Evolutionary conservation across 2,329 filamentous ascomycete species (phyloP), one percentile per base, ranked within the genome.

Genomic region (Truncatella angustata): DNA sequence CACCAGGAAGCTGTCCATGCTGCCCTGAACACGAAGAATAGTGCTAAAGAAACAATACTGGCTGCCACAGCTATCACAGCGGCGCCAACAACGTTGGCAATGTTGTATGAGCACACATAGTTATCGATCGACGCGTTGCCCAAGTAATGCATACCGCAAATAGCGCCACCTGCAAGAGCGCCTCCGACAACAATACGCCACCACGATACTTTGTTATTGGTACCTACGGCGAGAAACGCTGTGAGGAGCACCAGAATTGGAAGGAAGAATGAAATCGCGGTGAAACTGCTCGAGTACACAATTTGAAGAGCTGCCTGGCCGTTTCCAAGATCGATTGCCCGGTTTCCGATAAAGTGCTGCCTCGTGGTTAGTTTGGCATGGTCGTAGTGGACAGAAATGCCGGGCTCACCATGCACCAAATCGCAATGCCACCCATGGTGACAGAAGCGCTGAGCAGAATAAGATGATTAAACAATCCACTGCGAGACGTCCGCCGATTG

Each of bases 131-230:
- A 90, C 28, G 87, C 81, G 64, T 95, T 91, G n/a, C 90, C 90
- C 16, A 93, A 75, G 62, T 94, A 95, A 67, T 95, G 89, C 90
- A 95, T 94, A 28, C 87, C 88, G 54, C 87, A 90, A 46, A 94
- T 86, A 20, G 89, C 86, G 4, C 84, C 75, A 12, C 91, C 91
- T 2, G 87, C 87, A 39, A 92, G 75, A 1, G 83, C 63, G 5
- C 90, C 90, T 7, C 87, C 86, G 4, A 82, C 63, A 6, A 78
- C 63, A 10, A 88, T 77, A 40, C 85, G 80, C 68, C 78, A 70
- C 69, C 80, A 80, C 16, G 77, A 79, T 12, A 86, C 76, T 24
- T 67, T 73, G 56, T 81, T 80, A 59, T 79, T 79, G 24, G 79
- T 77, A 5, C 84, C 89, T 40, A 88, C 82, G 30, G 85, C 78